Base-by-base conservation (phyloP, 805 yeast genomes). In the Candida sanyiensis region DNA sequence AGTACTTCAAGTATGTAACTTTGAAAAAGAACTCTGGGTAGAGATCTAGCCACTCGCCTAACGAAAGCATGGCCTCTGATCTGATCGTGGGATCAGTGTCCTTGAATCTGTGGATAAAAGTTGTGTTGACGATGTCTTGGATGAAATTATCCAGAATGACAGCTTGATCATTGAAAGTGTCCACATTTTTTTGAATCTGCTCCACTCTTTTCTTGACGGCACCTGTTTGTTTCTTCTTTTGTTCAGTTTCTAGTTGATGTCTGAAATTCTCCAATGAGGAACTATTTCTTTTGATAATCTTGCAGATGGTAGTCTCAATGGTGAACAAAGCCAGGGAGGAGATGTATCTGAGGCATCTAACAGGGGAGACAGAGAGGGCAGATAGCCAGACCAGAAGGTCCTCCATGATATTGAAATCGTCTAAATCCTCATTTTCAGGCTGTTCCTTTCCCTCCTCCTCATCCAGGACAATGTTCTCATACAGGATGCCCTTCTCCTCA, bases 41-140 rank as follows among this genome's bases (percentile, higher is more conserved):
- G 6, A 62, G 54, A n/a, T 71, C 67, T 62, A 85, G 83, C 85
- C 95, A 83, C 13, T 60, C 64, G n/a, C 86, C 77, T 36, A 88
- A 63, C 25, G 71, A 68, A 7, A 57, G 50, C 49, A 85, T 65
- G 39, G 95, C 82, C 41, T 81, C 87, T 22, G 72, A 70, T 49
- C 97, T 70, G 25, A 89, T 83, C 6, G 58, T 56, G 6, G 80
- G 74, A 52, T 86, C 95, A 11, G 80, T 69, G 57, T 89, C 97
- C 46, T 88, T 77, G 56, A 83, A 84, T 47, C 97, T 66, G 52
- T 81, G 85, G 9, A 77, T 73, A 55, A 86, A 84, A 7, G 81
- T 72, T 2, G 81, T 68, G 47, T 74, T 77, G 23, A 78, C 72
- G 8, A 84, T 70, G 45, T 86, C 94, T 40, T 70, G 74, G 28